Base-by-base conservation (phyloP, 352 stramenopile genomes). In the Phytophthora sojae region DNA sequence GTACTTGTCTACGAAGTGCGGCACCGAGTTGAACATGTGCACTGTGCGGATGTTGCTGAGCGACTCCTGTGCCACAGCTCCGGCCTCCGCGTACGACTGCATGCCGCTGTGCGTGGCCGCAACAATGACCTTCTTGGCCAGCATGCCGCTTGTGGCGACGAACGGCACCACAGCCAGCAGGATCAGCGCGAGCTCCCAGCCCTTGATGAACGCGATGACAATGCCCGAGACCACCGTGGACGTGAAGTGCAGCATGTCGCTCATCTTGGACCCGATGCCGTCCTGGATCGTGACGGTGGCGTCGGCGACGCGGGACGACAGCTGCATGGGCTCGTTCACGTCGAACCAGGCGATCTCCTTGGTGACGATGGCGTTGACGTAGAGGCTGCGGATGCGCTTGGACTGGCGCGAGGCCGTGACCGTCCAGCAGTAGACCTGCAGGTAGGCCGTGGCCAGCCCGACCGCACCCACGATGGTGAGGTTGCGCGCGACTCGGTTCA, bases 11-110 rank as follows among this genome's bases (percentile, higher is more conserved):
- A 75, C 25, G 32, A 85, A 69, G 7, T 79, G 51, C 1, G 59
- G 19, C 2, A 89, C 62, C 5, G 75, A 75, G 61, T 87, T 89
- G 71, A 91, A 87, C 61, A 79, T 79, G 67, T 87, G 74, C 52
- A 92, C 84, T 12, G 79, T 90, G 32, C 69, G 79, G 44, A 89
- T 75, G 64, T 88, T 90, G n/a, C 67, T 75, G 17, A 89, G 69
- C 1, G 71, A 64, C 42, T 91, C 83, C 57, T 91, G 75, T 0
- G 81, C 80, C 8, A 91, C 61, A 2, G 75, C 72, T 0, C 82
- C 81, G 5, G 80, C 82, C 23, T 85, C 2, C 2, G 57, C 73
- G 39, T 83, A 77, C 11, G 79, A 72, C 21, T 74, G 49, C 1
- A 82, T 69, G 2, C 58, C 61, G 12, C 42, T 49, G 23, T 80